Conservation (phyloP, 805 yeast genomes). For the Monosporozyma siamensis region DNA sequence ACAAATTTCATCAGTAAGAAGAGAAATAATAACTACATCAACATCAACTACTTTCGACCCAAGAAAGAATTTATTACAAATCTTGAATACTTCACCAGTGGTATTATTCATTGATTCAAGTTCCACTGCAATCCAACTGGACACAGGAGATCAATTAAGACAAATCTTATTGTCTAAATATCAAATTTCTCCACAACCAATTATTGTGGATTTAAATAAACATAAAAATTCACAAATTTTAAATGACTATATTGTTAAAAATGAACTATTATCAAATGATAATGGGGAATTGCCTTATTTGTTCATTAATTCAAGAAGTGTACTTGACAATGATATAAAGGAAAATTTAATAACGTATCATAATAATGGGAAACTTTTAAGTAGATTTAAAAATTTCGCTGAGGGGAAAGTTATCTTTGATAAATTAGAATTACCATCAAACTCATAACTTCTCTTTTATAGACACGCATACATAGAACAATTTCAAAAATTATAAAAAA, state of each 20-base stretch:
- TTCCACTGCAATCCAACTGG: slow-evolving; percentile 36
- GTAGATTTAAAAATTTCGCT: slow-evolving; percentile 13
- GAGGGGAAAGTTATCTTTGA: slow-evolving; percentile 16
- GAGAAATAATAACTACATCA: slow-evolving; percentile 7
- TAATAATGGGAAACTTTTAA: slow-evolving; percentile 12
- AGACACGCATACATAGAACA: background rate
- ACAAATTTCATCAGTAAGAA: slow-evolving; percentile 12
- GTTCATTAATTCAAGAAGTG: slow-evolving; percentile 21
- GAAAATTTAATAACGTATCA: slow-evolving; percentile 10
- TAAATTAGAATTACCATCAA: slow-evolving; percentile 20
- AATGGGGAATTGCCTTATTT: slow-evolving; percentile 14
- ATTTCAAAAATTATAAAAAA: background rate
- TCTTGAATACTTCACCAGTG: slow-evolving; percentile 57
- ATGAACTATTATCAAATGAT: slow-evolving; percentile 5
- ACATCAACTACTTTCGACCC: slow-evolving; percentile 1
- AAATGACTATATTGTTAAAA: slow-evolving; percentile 46
- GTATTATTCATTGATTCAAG: slow-evolving; percentile 48
- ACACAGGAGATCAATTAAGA: slow-evolving; percentile 35
- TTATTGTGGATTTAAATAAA: slow-evolving; percentile 69
- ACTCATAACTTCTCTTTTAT: slow-evolving; percentile 9
- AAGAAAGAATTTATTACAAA: slow-evolving; percentile 34
- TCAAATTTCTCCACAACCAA: slow-evolving; percentile 60
- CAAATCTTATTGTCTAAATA: slow-evolving; percentile 52
- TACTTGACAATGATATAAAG: slow-evolving; percentile 8
- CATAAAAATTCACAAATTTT: slow-evolving; percentile 64